Base-by-base conservation (phyloP, 306 rosid genomes). In the Quercus berberidifolia region DNA sequence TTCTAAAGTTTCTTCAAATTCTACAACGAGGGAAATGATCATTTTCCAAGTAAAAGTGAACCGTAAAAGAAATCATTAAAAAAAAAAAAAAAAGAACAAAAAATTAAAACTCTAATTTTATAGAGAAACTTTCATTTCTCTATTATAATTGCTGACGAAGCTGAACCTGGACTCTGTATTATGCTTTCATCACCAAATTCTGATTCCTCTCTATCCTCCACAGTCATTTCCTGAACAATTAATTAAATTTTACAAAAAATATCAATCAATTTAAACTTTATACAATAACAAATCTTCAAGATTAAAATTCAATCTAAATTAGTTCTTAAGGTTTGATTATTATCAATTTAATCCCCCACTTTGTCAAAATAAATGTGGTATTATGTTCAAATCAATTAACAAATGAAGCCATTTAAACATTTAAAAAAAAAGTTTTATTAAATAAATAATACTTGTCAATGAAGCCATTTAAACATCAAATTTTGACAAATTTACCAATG, bases 111-210 rank as follows among this genome's bases (percentile, higher is more conserved):
- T 14, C 49, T 46, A 9, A 19, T 4, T 15, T 17, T 14, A 13
- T 26, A 59, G 65, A 13, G 30, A 23, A 21, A 72, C 79, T 75
- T 49, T 83, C 56, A 79, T 56, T 79, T 78, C 55, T 83, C 64
- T 46, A 65, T 63, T 69, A 75, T 60, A 28, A 82, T 80, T 76
- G 78, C 89, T 35, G 88, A 76, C 26, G 92, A 83, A 83, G 93
- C 89, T 26, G 89, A 85, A 75, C 87, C 89, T 6, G 86, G 86
- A 82, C 89, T 89, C 60, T 74, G 77, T 52, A 81, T 77, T 60
- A 84, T 75, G 28, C 79, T 85, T 80, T 89, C 91, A 14, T 74
- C 89, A 7, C 78, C 85, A 4, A 86, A 86, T 86, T 92, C 67
- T 21, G 67, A 59, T 5, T 59, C 89, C 71, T 76, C 82, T 78